These are phyloP conservation scores for Boletellus ananiceps DNA, from an alignment of 768 basidiomycete genomes.

Conservation along the genomic window DNA sequence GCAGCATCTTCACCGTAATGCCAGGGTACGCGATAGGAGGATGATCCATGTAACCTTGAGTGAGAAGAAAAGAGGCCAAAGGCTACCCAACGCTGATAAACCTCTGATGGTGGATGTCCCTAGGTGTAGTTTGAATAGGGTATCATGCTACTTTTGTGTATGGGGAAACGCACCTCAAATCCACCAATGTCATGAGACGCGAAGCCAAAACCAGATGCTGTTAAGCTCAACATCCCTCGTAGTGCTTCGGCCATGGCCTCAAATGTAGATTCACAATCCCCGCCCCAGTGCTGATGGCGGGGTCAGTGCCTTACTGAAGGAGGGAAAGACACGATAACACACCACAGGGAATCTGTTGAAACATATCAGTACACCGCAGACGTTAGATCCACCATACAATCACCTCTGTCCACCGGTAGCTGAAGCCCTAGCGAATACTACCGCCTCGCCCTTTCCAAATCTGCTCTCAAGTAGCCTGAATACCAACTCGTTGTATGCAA, in stretches of 20 bases:
- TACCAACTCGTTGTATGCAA: slow-evolving; percentile 67
- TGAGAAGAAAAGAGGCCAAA: slow-evolving; percentile 76
- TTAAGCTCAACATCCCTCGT: slow-evolving; percentile 61
- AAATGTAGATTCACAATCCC: slow-evolving; percentile 73
- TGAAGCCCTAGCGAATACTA: slow-evolving; percentile 65
- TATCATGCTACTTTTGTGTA: neutral
- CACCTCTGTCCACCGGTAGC: slow-evolving; percentile 68
- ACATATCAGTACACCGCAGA: neutral
- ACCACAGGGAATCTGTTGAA: slow-evolving; percentile 16
- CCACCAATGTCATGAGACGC: slow-evolving; percentile 76
- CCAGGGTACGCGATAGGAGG: slow-evolving; percentile 77
- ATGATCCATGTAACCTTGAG: slow-evolving; percentile 67
- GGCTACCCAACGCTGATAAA: slow-evolving; percentile 74
- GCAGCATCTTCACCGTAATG: slow-evolving; percentile 69
- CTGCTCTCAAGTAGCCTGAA: slow-evolving; percentile 55
- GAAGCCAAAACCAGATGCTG: slow-evolving; percentile 65
- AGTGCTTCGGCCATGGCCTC: slow-evolving; percentile 77
- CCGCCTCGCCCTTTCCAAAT: slow-evolving; percentile 61
- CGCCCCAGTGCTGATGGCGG: slow-evolving; percentile 58
- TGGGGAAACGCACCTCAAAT: slow-evolving; percentile 47
- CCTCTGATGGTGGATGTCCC: slow-evolving; percentile 63
- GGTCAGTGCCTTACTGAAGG: neutral
- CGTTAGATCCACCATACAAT: slow-evolving; percentile 1
- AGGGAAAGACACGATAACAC: neutral
- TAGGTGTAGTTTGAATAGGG: slow-evolving; percentile 14